Conservation (phyloP, 192 early-diverging fungal species). For the Dimargaris xerosporica region DNA sequence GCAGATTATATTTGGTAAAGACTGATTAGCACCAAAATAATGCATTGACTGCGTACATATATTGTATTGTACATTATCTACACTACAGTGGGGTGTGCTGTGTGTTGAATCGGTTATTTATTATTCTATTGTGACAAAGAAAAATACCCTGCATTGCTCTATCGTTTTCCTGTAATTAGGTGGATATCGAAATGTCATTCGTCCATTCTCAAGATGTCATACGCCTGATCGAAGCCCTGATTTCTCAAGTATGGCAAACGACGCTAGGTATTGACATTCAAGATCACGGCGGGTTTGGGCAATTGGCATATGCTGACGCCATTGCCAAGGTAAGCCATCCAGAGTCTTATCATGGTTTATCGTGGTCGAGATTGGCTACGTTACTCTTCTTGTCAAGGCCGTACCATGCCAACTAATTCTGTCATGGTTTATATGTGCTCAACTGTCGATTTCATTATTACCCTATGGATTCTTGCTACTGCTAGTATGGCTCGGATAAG, state of each 20-base stretch:
- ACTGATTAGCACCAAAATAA: too few relatives aligned
- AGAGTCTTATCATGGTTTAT: not conserved
- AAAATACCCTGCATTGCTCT: too few relatives aligned
- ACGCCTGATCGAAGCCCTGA: conserved; percentile 51
- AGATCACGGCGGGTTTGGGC: conserved; percentile 35
- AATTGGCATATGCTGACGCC: conserved; percentile 68
- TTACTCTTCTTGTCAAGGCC: not conserved
- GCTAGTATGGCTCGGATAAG: conserved; percentile 79
- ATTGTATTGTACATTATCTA: too few relatives aligned
- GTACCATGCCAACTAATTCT: too few relatives aligned
- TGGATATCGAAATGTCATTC: conserved; percentile 88
- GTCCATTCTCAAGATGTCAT: conserved; percentile 53
- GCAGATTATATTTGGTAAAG: too few relatives aligned
- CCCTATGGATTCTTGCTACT: too few relatives aligned
- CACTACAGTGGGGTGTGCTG: too few relatives aligned
- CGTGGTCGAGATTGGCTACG: not conserved
- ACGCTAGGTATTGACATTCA: conserved; percentile 33
- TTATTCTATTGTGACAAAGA: too few relatives aligned
- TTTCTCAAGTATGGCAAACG: conserved; percentile 45
- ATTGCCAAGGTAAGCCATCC: conserved; percentile 39
- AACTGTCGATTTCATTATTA: not conserved
- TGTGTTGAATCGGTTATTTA: too few relatives aligned
- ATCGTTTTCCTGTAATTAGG: too few relatives aligned
- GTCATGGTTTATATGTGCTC: not conserved
- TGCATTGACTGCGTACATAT: too few relatives aligned